Conservation (phyloP, 2,329 filamentous ascomycete genomes). For the Fusarium albidum region DNA sequence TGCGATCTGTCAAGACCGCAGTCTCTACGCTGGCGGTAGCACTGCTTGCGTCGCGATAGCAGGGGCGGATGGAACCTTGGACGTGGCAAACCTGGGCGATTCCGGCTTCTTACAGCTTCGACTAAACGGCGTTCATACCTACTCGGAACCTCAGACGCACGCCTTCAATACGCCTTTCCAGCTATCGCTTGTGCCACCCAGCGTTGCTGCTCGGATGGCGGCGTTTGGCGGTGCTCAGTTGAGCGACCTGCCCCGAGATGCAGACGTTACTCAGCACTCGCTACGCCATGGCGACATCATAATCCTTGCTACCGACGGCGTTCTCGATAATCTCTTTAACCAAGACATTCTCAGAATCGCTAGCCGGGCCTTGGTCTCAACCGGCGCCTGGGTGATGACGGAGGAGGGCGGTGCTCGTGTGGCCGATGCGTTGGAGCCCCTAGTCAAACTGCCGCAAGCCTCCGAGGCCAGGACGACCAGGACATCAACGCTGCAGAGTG, state of each 20-base stretch:
- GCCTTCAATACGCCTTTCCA: conserved; percentile 98
- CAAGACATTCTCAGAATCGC: conserved; percentile 87
- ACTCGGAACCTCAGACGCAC: conserved; percentile 89
- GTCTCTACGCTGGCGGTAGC: conserved; percentile 83
- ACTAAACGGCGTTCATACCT: conserved; percentile 83
- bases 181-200: conserved; percentile 84
- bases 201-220: conserved; percentile 79
- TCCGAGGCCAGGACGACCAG: conserved; percentile 40
- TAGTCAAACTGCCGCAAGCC: conserved; percentile 42
- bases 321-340: conserved; percentile 94
- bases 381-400: conserved; percentile 77
- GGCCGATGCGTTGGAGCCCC: conserved; percentile 64
- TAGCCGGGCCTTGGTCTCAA: conserved; percentile 76
- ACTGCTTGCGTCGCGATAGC: conserved; percentile 91
- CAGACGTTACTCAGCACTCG: conserved; percentile 77
- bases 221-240: conserved; percentile 85
- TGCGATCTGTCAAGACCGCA: conserved; percentile 75
- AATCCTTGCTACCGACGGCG: conserved; percentile 92
- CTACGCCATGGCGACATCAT: conserved; percentile 92
- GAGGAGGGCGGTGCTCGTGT: conserved; percentile 68
- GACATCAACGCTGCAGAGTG: conserved; percentile 72
- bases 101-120: conserved; percentile 91
- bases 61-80: conserved; percentile 74
- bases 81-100: conserved; percentile 94
- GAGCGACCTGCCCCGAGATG: conserved; percentile 84